Conservation (phyloP, 139 green algal genomes). For the Dunaliella sp. region DNA sequence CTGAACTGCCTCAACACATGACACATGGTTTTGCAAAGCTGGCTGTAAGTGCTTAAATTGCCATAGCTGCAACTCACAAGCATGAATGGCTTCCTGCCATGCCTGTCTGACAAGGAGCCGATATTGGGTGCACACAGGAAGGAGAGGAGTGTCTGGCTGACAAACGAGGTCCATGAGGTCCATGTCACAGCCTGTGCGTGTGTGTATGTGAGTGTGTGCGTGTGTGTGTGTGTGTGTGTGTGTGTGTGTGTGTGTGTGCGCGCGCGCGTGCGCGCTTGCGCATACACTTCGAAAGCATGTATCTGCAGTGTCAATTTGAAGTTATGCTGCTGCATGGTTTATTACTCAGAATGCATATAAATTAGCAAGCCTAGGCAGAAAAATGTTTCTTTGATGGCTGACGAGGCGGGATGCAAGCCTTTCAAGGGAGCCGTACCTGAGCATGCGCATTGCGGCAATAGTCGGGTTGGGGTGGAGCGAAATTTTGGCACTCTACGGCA, state of each 20-base stretch:
- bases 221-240: background rate
- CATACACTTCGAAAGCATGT: background rate
- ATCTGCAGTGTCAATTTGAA: background rate
- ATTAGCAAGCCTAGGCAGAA: background rate
- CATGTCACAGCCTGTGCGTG: conserved; percentile 27
- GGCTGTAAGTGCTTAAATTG: too few relatives aligned
- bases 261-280: too few relatives aligned
- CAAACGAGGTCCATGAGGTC: conserved; percentile 62
- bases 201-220: background rate
- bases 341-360: background rate
- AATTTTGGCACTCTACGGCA: conserved; percentile 64
- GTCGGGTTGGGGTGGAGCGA: conserved; percentile 18
- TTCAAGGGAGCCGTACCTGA: background rate
- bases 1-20: too few relatives aligned
- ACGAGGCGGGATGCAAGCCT: background rate
- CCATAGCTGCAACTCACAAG: too few relatives aligned
- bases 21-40: too few relatives aligned
- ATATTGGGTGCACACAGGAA: conserved; percentile 64
- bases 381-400: background rate
- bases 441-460: conserved; percentile 33
- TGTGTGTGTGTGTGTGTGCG: too few relatives aligned
- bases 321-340: background rate
- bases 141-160: conserved; percentile 58
- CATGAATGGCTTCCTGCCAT: conserved; percentile 79
- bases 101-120: conserved; percentile 56